These are phyloP conservation scores for Daldinia grandis DNA, from an alignment of 495 filamentous ascomycete species.

Conservation along the genomic window DNA sequence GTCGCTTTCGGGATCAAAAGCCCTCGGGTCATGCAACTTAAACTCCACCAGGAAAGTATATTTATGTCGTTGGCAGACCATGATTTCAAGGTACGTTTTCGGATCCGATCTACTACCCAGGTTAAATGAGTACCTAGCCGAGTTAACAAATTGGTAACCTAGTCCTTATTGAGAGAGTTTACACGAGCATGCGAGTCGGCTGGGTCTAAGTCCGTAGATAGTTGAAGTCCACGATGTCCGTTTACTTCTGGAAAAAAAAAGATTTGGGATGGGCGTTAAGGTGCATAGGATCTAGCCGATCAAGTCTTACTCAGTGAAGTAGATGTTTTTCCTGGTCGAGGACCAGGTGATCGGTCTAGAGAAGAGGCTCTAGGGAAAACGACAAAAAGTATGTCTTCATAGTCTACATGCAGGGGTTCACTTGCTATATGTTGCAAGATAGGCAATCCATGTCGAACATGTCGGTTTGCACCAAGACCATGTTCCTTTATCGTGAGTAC, in stretches of 20 bases:
- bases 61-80: slow-evolving; percentile 63
- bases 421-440: not conserved
- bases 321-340: not conserved
- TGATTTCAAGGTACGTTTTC: slow-evolving; percentile 55
- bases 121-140: not conserved
- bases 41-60: slow-evolving; percentile 49
- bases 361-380: not conserved
- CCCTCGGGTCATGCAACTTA: slow-evolving; percentile 56
- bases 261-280: too few relatives aligned
- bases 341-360: not conserved
- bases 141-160: slow-evolving; percentile 9
- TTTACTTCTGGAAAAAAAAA: not conserved
- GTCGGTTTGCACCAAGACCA: too few relatives aligned
- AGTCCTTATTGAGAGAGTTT: slow-evolving; percentile 46
- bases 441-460: too few relatives aligned
- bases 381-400: not conserved
- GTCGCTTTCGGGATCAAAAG: slow-evolving; percentile 67
- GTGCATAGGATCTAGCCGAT: not conserved
- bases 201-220: not conserved
- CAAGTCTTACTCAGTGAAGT: not conserved
- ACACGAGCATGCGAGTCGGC: slow-evolving; percentile 35
- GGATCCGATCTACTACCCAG: not conserved
- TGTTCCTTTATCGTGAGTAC: not conserved
- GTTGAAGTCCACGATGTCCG: not conserved
- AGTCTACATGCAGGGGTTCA: not conserved